These are phyloP conservation scores for Prototheca cutis DNA, from an alignment of 163 green algal species.

Conservation along the genomic window DNA sequence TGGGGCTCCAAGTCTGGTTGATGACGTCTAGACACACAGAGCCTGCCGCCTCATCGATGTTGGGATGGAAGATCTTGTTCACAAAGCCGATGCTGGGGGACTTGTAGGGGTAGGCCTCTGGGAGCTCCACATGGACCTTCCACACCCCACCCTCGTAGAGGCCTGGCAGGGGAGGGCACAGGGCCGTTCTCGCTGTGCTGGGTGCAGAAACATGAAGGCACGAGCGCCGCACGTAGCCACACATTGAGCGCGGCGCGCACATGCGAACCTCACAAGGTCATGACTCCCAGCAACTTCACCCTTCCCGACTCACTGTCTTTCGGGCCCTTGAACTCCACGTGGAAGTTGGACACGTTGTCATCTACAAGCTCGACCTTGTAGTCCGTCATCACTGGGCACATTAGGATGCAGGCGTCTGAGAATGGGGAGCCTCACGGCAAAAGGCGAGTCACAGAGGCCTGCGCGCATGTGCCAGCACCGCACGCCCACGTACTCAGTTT, in stretches of 20 bases:
- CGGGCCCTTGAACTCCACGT: slow-evolving; percentile 84
- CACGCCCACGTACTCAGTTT: slow-evolving; percentile 71
- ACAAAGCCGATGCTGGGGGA: slow-evolving; percentile 96
- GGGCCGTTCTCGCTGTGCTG: not conserved
- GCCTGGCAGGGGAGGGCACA: slow-evolving; percentile 38
- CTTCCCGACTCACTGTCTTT: slow-evolving; percentile 75
- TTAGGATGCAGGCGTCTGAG: not conserved
- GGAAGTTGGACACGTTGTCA: slow-evolving; percentile 88
- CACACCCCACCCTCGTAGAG: slow-evolving; percentile 92
- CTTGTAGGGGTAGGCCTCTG: slow-evolving; percentile 97
- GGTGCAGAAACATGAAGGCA: not conserved
- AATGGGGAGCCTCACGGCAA: too few species aligned
- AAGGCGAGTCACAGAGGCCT: too few species aligned
- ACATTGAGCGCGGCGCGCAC: too few species aligned
- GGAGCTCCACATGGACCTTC: slow-evolving; percentile 95
- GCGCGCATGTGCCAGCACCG: too few species aligned
- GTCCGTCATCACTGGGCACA: slow-evolving; percentile 93
- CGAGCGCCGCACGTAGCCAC: too few species aligned
- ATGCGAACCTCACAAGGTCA: too few species aligned
- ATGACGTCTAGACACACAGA: slow-evolving; percentile 98
- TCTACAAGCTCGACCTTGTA: slow-evolving; percentile 96
- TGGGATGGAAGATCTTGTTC: slow-evolving; percentile 97
- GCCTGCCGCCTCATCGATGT: slow-evolving; percentile 90
- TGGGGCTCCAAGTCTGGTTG: slow-evolving; percentile 98
- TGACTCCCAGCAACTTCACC: too few species aligned